Conservation (phyloP, 1,139 yeast genomes). For the Yamadazyma friedrichii region DNA sequence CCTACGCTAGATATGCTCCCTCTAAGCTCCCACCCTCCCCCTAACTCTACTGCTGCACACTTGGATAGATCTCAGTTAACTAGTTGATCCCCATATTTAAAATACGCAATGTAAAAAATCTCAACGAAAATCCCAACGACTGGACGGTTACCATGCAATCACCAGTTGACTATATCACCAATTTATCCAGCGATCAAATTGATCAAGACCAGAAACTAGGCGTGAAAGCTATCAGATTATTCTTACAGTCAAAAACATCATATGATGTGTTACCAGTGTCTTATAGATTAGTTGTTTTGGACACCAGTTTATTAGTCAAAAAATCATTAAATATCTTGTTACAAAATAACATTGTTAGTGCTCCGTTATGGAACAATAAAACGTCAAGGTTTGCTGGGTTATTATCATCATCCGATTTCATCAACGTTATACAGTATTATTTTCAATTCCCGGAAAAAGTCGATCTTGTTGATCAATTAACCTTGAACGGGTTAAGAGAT, state of each 20-base stretch:
- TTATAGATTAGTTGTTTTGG: constrained; percentile 88
- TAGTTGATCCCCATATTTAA: too few species aligned
- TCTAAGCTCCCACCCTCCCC: too few species aligned
- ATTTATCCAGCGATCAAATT: constrained; percentile 43
- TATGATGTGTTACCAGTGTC: constrained; percentile 97
- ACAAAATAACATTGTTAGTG: constrained; percentile 93
- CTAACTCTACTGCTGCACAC: too few species aligned
- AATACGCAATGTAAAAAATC: too few species aligned
- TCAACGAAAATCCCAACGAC: too few species aligned
- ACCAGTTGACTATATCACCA: constrained; percentile 43
- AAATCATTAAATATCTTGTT: constrained; percentile 85
- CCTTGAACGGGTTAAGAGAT: constrained; percentile 80
- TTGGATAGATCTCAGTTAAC: too few species aligned
- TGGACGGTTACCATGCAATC: constrained; percentile 2
- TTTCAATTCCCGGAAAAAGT: constrained; percentile 88
- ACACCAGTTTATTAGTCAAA: constrained; percentile 86
- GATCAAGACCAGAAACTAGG: constrained; percentile 66
- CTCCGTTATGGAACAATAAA: constrained; percentile 94
- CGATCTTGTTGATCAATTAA: constrained; percentile 83
- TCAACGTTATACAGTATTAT: constrained; percentile 93
- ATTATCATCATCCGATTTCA: constrained; percentile 87
- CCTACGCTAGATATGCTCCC: too few species aligned
- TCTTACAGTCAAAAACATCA: constrained; percentile 86
- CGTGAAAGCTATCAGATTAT: constrained; percentile 74
- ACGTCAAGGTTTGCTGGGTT: constrained; percentile 92